Percentiles rank a stretch among this genome's conserved stretches.
phyloP scores from a whole-genome alignment of 441 rosid genomes.

The Populus trichocarpa region DNA sequence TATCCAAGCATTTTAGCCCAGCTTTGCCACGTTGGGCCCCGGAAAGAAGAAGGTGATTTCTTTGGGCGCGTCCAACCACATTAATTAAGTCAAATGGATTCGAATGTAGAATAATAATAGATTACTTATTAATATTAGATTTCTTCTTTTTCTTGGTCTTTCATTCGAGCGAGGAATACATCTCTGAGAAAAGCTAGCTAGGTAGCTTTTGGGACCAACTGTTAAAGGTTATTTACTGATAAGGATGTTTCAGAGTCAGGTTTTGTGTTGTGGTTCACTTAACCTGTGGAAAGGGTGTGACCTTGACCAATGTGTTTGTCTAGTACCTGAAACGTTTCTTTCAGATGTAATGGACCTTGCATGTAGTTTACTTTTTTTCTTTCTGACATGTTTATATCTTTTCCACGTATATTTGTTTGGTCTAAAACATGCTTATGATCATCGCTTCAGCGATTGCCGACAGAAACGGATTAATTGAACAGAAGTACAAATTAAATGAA shows the following conservation, averaged over 20 bases:
- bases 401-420: background rate
- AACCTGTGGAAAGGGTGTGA: conserved; percentile 21
- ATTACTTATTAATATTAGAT: conserved; percentile 8
- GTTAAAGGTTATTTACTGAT: conserved; percentile 20
- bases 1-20: conserved; percentile 63
- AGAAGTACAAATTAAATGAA: background rate
- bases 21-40: conserved; percentile 73
- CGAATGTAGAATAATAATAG: conserved; percentile 8
- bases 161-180: background rate
- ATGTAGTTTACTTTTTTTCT: background rate
- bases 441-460: background rate
- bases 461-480: background rate
- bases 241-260: conserved; percentile 33
- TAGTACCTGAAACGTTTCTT: conserved; percentile 27
- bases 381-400: background rate
- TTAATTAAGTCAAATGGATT: conserved; percentile 22
- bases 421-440: background rate
- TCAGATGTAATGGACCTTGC: conserved; percentile 1
- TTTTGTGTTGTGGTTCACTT: conserved; percentile 26
- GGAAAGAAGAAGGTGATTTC: conserved; percentile 45
- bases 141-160: background rate
- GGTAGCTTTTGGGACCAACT: conserved; percentile 8
- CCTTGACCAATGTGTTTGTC: background rate
- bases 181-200: no score
- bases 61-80: conserved; percentile 22